phyloP scores from a whole-genome alignment of 2,329 filamentous ascomycete species.

The Rutstroemia sp. region DNA sequence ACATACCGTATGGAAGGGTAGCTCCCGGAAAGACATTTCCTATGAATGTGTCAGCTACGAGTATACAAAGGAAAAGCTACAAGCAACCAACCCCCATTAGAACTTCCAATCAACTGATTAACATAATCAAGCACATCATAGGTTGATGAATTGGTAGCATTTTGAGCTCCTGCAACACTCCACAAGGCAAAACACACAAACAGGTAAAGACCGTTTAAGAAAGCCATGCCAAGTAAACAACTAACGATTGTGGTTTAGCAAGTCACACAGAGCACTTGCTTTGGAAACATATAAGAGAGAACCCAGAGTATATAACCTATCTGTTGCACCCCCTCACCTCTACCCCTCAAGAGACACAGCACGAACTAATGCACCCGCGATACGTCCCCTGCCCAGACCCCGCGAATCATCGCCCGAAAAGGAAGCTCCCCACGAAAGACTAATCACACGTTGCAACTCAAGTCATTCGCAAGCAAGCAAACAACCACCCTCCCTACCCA shows the following conservation, averaged over 20 bases:
- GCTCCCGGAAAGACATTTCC: conserved; percentile 48
- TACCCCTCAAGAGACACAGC: background rate
- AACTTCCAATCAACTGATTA: conserved; percentile 47
- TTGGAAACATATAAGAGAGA: background rate
- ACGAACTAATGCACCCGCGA: background rate
- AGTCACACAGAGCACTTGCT: background rate
- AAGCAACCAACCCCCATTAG: conserved; percentile 39
- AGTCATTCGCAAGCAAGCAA: too few relatives aligned
- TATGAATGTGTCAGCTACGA: conserved; percentile 4
- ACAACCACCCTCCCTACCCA: too few relatives aligned
- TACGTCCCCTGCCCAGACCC: background rate
- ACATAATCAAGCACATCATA: conserved; percentile 35
- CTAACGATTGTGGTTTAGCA: background rate
- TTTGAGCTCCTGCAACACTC: conserved; percentile 11
- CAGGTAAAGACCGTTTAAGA: background rate
- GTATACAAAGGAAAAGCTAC: background rate
- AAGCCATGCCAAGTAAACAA: conserved; percentile 8
- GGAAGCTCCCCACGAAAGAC: background rate
- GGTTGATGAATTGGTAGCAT: conserved; percentile 13
- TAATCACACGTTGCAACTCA: background rate
- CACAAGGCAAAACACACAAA: conserved; percentile 1
- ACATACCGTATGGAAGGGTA: conserved; percentile 41
- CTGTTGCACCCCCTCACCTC: background rate
- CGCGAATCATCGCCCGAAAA: conserved; percentile 2
- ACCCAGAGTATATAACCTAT: background rate